Evolutionary conservation across 495 filamentous ascomycete species (phyloP).

Genomic region (Trichoderma asperelloides): DNA sequence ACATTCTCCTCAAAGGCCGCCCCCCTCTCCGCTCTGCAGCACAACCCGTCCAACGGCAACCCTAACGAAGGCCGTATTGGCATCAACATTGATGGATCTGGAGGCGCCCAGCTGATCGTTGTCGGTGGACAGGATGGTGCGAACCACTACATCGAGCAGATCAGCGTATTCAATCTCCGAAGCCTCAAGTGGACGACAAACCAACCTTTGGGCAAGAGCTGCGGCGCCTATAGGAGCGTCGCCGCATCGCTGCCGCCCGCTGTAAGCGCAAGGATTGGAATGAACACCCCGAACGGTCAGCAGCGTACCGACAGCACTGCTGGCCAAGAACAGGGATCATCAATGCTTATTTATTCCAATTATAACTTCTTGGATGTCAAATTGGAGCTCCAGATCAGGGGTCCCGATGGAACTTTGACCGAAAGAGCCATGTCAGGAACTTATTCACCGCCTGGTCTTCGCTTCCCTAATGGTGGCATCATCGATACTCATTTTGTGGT

Average conservation of each 20-base stretch:
- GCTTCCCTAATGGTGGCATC: slow-evolving; percentile 91
- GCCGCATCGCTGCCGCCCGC: slow-evolving; percentile 68
- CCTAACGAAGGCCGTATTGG: slow-evolving; percentile 81
- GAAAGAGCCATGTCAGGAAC: slow-evolving; percentile 84
- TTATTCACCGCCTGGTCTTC: slow-evolving; percentile 79
- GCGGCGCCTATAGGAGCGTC: slow-evolving; percentile 92
- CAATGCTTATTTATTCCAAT: slow-evolving; percentile 97
- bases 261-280: slow-evolving; percentile 65
- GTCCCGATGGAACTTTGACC: slow-evolving; percentile 71
- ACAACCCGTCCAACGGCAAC: slow-evolving; percentile 70
- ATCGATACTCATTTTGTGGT: slow-evolving; percentile 94
- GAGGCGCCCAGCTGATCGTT: slow-evolving; percentile 94
- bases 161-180: slow-evolving; percentile 95
- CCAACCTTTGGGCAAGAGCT: slow-evolving; percentile 72
- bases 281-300: slow-evolving; percentile 20
- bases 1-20: slow-evolving; percentile 75
- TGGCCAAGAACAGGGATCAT: slow-evolving; percentile 51
- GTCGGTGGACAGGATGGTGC: slow-evolving; percentile 93
- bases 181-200: slow-evolving; percentile 93
- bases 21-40: slow-evolving; percentile 74
- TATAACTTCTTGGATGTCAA: slow-evolving; percentile 98
- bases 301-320: slow-evolving; percentile 24
- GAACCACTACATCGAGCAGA: slow-evolving; percentile 98
- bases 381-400: slow-evolving; percentile 80
- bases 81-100: slow-evolving; percentile 77